These are phyloP conservation scores for Pleurotus cornucopiae DNA, from an alignment of 768 basidiomycete species.

Conservation along the genomic window DNA sequence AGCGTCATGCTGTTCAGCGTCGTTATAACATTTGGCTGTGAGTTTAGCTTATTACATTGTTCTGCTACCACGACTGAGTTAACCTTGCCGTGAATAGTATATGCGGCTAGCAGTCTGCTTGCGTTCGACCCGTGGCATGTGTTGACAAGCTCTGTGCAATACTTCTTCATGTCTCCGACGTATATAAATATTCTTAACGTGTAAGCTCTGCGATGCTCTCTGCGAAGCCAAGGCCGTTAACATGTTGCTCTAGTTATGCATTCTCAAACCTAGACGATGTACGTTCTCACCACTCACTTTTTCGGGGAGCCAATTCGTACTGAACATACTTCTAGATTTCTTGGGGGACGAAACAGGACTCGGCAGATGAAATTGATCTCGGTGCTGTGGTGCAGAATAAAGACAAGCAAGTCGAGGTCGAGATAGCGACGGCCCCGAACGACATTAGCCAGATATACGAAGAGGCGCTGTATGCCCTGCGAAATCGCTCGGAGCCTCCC, in stretches of 20 bases:
- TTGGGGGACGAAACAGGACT: conserved; percentile 96
- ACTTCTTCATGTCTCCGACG: conserved; percentile 80
- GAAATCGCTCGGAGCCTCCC: conserved; percentile 38
- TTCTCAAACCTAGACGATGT: conserved; percentile 87
- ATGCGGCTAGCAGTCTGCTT: conserved; percentile 70
- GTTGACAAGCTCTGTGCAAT: conserved; percentile 86
- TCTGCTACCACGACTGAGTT: not conserved
- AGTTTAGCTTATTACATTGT: conserved; percentile 16
- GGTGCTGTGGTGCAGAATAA: conserved; percentile 81
- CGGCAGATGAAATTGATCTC: conserved; percentile 67
- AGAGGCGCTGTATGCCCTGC: conserved; percentile 75
- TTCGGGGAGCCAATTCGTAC: not conserved
- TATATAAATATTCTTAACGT: conserved; percentile 77
- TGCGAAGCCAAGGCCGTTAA: conserved; percentile 10
- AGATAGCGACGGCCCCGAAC: conserved; percentile 76
- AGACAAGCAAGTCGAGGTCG: conserved; percentile 81
- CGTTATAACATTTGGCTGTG: conserved; percentile 79
- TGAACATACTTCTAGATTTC: conserved; percentile 51
- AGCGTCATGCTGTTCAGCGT: conserved; percentile 82
- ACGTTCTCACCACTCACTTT: conserved; percentile 17
- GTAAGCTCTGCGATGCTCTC: conserved; percentile 33
- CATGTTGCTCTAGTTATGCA: conserved; percentile 57
- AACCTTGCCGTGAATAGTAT: conserved; percentile 41
- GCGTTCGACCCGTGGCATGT: conserved; percentile 97
- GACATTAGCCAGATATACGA: conserved; percentile 84